A percentile compares a stretch with the other conserved stretches of the same genome.
phyloP scores from a whole-genome alignment of 176 grass and related monocot genomes.

The Oryza glaberrima region DNA sequence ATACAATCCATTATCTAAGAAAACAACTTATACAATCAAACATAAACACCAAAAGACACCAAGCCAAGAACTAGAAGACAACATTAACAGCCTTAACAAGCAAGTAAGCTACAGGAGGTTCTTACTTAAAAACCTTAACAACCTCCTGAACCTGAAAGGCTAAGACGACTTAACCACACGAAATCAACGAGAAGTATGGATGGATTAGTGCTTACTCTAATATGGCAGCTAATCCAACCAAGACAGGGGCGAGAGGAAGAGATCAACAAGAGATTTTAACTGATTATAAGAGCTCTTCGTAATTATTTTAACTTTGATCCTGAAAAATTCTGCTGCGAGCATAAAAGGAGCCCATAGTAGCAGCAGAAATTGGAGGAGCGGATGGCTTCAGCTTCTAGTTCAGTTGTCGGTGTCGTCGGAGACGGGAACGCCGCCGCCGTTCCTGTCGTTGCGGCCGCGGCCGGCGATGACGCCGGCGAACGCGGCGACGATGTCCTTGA shows the following conservation, averaged over 20 bases:
- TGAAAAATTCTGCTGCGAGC: conserved; percentile 20
- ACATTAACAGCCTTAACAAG: too few relatives aligned
- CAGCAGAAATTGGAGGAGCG: conserved; percentile 30
- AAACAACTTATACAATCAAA: not conserved
- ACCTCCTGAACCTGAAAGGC: conserved; percentile 33
- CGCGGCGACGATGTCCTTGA: conserved; percentile 34
- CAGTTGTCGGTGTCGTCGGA: conserved; percentile 19
- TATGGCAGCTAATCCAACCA: conserved; percentile 35
- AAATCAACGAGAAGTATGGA: not conserved
- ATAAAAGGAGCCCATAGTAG: conserved; percentile 46
- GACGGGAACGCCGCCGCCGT: not conserved
- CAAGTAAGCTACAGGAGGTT: not conserved
- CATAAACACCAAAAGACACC: too few relatives aligned
- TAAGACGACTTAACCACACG: not conserved
- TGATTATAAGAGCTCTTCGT: not conserved
- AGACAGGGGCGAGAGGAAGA: not conserved
- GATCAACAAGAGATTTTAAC: not conserved
- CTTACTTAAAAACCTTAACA: conserved; percentile 31
- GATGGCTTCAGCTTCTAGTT: not conserved
- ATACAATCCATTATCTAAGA: not conserved
- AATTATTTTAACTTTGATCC: not conserved
- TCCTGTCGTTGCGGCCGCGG: conserved; percentile 9
- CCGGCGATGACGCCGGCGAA: conserved; percentile 18
- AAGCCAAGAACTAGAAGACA: too few relatives aligned
- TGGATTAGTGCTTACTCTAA: conserved; percentile 40